Evolutionary conservation across 2,329 filamentous ascomycete genomes (phyloP).

Genomic region (Fusarium sp.): DNA sequence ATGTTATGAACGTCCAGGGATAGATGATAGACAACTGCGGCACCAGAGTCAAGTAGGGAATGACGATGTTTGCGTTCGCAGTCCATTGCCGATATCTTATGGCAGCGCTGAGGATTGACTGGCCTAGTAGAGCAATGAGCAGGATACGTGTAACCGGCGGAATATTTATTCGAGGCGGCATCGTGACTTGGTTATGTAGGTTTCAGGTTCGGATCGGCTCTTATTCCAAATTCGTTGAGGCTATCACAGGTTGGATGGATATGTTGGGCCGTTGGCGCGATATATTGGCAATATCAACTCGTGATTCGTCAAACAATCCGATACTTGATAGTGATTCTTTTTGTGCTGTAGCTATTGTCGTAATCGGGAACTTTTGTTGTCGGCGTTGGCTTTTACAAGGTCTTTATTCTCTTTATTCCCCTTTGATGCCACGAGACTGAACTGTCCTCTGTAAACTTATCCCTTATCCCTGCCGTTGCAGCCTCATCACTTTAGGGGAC

Average conservation of each 20-base stretch:
- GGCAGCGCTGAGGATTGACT: conserved; percentile 84
- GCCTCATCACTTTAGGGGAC: conserved; percentile 28
- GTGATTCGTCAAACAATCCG: background rate
- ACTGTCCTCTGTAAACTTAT: conserved; percentile 32
- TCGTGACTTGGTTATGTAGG: conserved; percentile 49
- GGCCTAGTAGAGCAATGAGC: conserved; percentile 76
- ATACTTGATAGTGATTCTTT: background rate
- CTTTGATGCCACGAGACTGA: conserved; percentile 31
- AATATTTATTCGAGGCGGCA: conserved; percentile 89
- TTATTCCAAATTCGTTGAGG: conserved; percentile 11
- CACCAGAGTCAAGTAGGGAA: conserved; percentile 88
- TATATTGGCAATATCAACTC: background rate
- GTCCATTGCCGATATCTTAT: conserved; percentile 78
- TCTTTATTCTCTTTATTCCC: conserved; percentile 21
- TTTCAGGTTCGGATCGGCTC: conserved; percentile 1
- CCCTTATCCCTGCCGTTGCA: conserved; percentile 4
- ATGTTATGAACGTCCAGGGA: conserved; percentile 90
- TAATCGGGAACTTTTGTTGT: conserved; percentile 11
- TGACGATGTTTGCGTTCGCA: conserved; percentile 70
- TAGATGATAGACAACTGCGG: conserved; percentile 86
- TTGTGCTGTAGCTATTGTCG: background rate
- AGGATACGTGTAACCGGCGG: conserved; percentile 88
- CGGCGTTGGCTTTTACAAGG: conserved; percentile 5
- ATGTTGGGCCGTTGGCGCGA: conserved; percentile 3
- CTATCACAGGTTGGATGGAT: background rate